Evolutionary conservation across 192 early-diverging fungal genomes (phyloP).

Genomic region (Paraglomus brasilianum): DNA sequence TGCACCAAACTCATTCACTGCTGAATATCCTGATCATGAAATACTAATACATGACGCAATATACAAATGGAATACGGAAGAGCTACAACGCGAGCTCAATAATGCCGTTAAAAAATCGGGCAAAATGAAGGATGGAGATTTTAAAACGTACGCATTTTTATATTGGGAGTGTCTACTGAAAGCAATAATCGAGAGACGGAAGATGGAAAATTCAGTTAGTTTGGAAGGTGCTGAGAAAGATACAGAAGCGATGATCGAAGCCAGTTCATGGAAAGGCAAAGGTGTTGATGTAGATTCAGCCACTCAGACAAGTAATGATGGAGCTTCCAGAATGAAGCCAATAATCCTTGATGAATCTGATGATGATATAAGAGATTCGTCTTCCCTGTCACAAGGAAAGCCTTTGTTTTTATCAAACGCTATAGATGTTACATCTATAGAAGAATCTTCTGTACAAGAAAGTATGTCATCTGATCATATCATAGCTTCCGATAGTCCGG

Average conservation of each 20-base stretch:
- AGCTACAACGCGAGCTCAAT: conserved; percentile 32
- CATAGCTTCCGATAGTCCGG: no score
- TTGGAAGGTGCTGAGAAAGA: conserved; percentile 27
- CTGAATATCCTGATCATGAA: conserved; percentile 39
- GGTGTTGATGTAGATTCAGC: no score
- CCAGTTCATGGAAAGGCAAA: not conserved
- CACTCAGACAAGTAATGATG: no score
- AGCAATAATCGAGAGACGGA: conserved; percentile 28
- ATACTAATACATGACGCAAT: conserved; percentile 40
- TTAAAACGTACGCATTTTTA: conserved; percentile 31
- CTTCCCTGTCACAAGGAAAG: no score
- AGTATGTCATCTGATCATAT: no score
- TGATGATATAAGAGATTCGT: no score
- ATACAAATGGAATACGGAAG: conserved; percentile 35
- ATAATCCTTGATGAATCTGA: no score
- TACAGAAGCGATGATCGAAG: not conserved
- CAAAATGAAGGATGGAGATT: conserved; percentile 46
- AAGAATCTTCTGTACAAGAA: no score
- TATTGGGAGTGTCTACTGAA: conserved; percentile 46
- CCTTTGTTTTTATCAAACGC: no score
- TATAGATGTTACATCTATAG: no score
- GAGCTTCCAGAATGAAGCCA: no score
- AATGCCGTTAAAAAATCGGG: conserved; percentile 42
- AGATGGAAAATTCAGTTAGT: conserved; percentile 24
- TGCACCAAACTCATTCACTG: conserved; percentile 33